A percentile compares a stretch with the other conserved stretches of the same genome.
Evolutionary conservation across 805 yeast genomes (phyloP).

Genomic region (Wickerhamomyces rabaulensis): DNA sequence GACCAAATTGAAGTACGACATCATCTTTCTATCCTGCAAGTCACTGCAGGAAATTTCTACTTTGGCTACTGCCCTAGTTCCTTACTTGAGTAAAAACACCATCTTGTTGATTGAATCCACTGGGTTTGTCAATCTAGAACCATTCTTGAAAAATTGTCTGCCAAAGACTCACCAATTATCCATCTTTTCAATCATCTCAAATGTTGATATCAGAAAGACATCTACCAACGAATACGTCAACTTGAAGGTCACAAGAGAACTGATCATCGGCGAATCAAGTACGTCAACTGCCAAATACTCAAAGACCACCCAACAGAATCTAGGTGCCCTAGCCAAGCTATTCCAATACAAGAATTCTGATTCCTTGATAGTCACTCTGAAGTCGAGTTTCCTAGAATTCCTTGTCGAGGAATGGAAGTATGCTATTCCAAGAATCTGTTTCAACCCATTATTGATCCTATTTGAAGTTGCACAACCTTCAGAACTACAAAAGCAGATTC

Average conservation of each 20-base stretch:
- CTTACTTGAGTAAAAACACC: conserved; percentile 37
- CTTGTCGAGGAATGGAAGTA: conserved; percentile 79
- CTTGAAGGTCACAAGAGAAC: conserved; percentile 25
- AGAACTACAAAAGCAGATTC: conserved; percentile 55
- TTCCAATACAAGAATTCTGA: conserved; percentile 31
- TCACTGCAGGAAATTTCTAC: conserved; percentile 49
- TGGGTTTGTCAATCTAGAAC: conserved; percentile 68
- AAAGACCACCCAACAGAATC: conserved; percentile 26
- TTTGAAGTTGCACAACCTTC: conserved; percentile 68
- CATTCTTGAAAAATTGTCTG: conserved; percentile 65
- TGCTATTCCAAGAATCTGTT: conserved; percentile 71
- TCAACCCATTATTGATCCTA: conserved; percentile 69
- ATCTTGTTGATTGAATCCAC: conserved; percentile 62
- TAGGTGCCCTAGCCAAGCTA: conserved; percentile 33
- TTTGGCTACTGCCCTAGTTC: conserved; percentile 31
- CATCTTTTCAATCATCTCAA: conserved; percentile 19
- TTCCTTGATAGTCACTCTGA: conserved; percentile 37
- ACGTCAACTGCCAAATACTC: conserved; percentile 38
- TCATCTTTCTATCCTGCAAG: conserved; percentile 40
- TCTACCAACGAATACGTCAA: conserved; percentile 10
- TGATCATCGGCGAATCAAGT: conserved; percentile 32
- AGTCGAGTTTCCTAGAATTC: conserved; percentile 48
- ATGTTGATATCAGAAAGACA: conserved; percentile 16
- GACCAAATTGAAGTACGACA: conserved; percentile 30
- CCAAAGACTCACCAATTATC: conserved; percentile 16